phyloP scores from a whole-genome alignment of 805 yeast species.

The Hanseniaspora clermontiae region DNA sequence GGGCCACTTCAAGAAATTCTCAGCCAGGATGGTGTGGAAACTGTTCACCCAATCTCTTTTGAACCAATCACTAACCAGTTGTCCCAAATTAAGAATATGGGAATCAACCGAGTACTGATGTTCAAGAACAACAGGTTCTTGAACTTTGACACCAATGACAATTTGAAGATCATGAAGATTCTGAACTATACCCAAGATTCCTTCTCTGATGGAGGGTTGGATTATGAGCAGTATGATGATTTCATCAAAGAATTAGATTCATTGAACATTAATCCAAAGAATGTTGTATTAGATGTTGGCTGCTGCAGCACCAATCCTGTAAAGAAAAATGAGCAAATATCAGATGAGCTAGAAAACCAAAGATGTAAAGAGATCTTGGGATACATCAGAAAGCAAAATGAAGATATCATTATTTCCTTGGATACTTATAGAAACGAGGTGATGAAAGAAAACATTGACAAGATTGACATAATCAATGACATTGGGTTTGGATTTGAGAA shows the following conservation, averaged over 20 bases:
- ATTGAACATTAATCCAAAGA: conserved; percentile 33
- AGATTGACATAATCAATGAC: conserved; percentile 84
- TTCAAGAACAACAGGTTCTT: background rate
- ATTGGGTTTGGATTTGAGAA: conserved; percentile 40
- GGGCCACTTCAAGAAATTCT: conserved; percentile 77
- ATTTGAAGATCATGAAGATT: conserved; percentile 72
- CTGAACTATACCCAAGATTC: conserved; percentile 89
- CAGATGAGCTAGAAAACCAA: conserved; percentile 18
- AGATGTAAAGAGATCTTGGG: conserved; percentile 19
- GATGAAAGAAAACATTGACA: conserved; percentile 51
- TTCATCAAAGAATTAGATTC: conserved; percentile 34
- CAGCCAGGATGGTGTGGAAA: conserved; percentile 27
- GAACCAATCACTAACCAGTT: conserved; percentile 65
- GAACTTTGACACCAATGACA: conserved; percentile 20
- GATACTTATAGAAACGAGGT: conserved; percentile 76
- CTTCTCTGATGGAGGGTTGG: conserved; percentile 75
- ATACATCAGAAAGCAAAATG: conserved; percentile 17
- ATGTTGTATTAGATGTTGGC: conserved; percentile 68
- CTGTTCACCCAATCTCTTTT: conserved; percentile 76
- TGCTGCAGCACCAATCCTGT: conserved; percentile 91
- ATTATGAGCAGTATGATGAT: conserved; percentile 24
- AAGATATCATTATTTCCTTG: conserved; percentile 49
- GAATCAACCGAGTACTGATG: conserved; percentile 16
- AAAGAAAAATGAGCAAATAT: conserved; percentile 33
- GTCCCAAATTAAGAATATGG: conserved; percentile 28